A percentile compares a stretch with the other conserved stretches of the same genome.
Evolutionary conservation across 139 green algal species (phyloP).

Genomic region (Volvox africanus): DNA sequence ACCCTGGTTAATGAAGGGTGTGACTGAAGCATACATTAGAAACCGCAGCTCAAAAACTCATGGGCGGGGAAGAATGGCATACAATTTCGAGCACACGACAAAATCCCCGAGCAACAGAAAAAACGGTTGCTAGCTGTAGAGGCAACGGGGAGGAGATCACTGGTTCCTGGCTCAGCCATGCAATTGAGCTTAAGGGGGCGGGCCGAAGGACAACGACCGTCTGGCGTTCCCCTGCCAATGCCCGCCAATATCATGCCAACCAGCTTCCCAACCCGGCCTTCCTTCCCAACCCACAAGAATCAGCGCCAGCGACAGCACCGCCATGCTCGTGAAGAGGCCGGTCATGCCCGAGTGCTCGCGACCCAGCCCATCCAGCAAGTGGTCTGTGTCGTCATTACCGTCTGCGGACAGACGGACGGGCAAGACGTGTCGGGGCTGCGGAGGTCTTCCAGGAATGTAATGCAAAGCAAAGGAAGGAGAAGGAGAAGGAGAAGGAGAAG

Average conservation of each 20-base stretch:
- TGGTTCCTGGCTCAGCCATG: too few species aligned
- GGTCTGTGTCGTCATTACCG: slow-evolving; percentile 38
- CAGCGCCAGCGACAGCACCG: slow-evolving; percentile 39
- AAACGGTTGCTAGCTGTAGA: not conserved
- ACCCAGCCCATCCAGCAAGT: slow-evolving; percentile 34
- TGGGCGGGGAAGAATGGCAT: not conserved
- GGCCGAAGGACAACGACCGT: too few species aligned
- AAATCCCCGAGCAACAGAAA: not conserved
- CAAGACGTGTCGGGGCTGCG: too few species aligned
- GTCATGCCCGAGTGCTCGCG: slow-evolving; percentile 20
- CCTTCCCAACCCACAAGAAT: slow-evolving; percentile 2
- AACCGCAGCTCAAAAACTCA: not conserved
- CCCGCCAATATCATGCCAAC: too few species aligned
- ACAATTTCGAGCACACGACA: not conserved
- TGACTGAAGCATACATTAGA: not conserved
- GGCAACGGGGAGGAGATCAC: too few species aligned
- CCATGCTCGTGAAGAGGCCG: slow-evolving; percentile 23
- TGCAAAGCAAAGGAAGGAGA: too few species aligned
- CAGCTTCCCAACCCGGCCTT: too few species aligned
- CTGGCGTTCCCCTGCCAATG: too few species aligned
- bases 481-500: too few species aligned
- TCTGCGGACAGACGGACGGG: not conserved
- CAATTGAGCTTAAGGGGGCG: too few species aligned
- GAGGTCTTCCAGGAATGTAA: too few species aligned
- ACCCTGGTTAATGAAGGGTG: not conserved